Evolutionary conservation across 148 eudicot genomes (phyloP).

Genomic region (Beta vulgaris): DNA sequence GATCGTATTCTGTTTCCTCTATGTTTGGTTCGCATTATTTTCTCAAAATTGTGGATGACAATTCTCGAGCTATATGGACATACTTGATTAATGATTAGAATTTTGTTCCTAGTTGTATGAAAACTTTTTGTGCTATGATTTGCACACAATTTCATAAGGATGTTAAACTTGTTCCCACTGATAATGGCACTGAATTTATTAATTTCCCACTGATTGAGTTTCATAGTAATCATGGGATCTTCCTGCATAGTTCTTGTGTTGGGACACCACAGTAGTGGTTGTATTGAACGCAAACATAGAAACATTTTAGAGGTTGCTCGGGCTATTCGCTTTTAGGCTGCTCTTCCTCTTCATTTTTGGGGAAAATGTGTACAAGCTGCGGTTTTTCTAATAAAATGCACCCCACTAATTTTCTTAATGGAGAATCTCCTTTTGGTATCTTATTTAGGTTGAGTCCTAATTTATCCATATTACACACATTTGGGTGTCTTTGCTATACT

Average conservation of each 20-base stretch:
- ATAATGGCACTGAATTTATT: constrained; percentile 4
- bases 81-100: background rate
- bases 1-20: background rate
- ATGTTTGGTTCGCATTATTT: constrained; percentile 14
- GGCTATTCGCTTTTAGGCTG: background rate
- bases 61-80: background rate
- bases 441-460: background rate
- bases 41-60: constrained; percentile 5
- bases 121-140: background rate
- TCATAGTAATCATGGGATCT: background rate
- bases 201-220: background rate
- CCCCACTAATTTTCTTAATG: background rate
- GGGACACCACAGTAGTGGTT: constrained; percentile 17
- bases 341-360: constrained; percentile 2
- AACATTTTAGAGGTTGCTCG: constrained; percentile 7
- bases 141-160: background rate
- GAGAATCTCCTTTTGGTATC: background rate
- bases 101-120: background rate
- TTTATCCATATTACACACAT: background rate
- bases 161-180: background rate
- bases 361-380: constrained; percentile 6
- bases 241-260: background rate
- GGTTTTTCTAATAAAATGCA: background rate
- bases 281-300: constrained; percentile 12
- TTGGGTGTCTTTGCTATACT: constrained; percentile 20